These are phyloP conservation scores for Diversispora eburnea DNA, from an alignment of 192 early-diverging fungal genomes.

Conservation along the genomic window DNA sequence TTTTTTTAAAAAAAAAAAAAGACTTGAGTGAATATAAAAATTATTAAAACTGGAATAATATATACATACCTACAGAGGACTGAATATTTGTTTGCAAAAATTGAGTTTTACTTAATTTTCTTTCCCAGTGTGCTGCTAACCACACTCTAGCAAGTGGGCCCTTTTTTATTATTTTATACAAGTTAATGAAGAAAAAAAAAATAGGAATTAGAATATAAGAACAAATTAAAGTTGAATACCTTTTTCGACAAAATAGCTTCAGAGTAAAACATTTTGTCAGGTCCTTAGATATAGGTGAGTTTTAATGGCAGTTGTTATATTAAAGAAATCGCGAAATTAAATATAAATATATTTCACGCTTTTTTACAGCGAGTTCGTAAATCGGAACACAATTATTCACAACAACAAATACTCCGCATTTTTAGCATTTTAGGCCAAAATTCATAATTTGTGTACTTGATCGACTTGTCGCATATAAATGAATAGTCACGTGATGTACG, in stretches of 20 bases:
- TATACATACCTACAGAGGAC: slow-evolving; percentile 68
- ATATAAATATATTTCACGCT: too few species aligned
- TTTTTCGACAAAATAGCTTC: slow-evolving; percentile 78
- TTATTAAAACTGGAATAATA: not conserved
- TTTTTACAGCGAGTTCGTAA: too few species aligned
- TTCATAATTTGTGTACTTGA: too few species aligned
- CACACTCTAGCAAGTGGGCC: slow-evolving; percentile 94
- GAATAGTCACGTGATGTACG: too few species aligned
- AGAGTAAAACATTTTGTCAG: slow-evolving; percentile 65
- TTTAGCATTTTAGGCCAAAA: too few species aligned
- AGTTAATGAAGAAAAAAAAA: not conserved
- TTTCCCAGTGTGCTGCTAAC: slow-evolving; percentile 97
- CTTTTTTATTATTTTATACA: slow-evolving; percentile 7
- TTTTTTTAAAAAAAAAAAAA: slow-evolving; percentile 1
- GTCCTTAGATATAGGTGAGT: too few species aligned
- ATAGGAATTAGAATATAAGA: not conserved
- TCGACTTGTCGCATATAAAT: too few species aligned
- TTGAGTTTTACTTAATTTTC: slow-evolving; percentile 93
- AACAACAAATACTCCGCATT: too few species aligned
- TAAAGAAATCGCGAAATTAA: too few species aligned
- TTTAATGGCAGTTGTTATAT: too few species aligned
- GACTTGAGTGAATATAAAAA: not conserved
- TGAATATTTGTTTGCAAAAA: slow-evolving; percentile 91
- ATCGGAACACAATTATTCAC: too few species aligned
- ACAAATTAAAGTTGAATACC: not conserved